Conservation (phyloP, 1,139 yeast genomes). For the Wickerhamomyces sp. region DNA sequence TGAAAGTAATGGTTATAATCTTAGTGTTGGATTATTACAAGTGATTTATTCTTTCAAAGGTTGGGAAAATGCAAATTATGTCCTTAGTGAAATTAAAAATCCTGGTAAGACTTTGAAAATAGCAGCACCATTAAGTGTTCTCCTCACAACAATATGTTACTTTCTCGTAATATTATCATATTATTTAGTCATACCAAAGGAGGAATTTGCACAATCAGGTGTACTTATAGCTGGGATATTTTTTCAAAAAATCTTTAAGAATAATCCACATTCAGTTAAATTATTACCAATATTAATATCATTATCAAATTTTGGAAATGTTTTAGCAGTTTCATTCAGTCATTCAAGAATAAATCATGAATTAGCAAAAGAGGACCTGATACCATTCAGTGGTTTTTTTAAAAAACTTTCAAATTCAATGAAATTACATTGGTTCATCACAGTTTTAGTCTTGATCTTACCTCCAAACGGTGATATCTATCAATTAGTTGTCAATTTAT, state of each 20-base stretch:
- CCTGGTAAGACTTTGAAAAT: constrained; percentile 43
- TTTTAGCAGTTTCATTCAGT: constrained; percentile 46
- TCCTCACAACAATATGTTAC: constrained; percentile 38
- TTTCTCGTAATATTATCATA: constrained; percentile 43
- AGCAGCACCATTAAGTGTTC: constrained; percentile 45
- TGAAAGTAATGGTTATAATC: constrained; percentile 25
- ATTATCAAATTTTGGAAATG: constrained; percentile 46
- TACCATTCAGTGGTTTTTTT: constrained; percentile 39
- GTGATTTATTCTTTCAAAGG: constrained; percentile 58
- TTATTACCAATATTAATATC: constrained; percentile 43
- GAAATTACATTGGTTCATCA: constrained; percentile 43
- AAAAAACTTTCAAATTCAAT: constrained; percentile 27
- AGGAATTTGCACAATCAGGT: constrained; percentile 42
- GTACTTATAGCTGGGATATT: constrained; percentile 47
- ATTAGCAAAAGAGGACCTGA: constrained; percentile 38
- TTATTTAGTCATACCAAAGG: constrained; percentile 42
- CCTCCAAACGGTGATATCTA: constrained; percentile 47
- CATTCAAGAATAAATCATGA: constrained; percentile 48
- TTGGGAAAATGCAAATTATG: constrained; percentile 56
- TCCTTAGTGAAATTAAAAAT: constrained; percentile 44
- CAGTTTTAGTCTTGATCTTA: constrained; percentile 38
- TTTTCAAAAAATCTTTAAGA: constrained; percentile 44
- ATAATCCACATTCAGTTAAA: constrained; percentile 18
- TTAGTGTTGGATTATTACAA: constrained; percentile 50
- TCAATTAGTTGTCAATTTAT: constrained; percentile 44